Percentiles rank a stretch among this genome's conserved stretches.
Evolutionary conservation across 2,329 filamentous ascomycete species (phyloP).

Genomic region (Capronia coronata): DNA sequence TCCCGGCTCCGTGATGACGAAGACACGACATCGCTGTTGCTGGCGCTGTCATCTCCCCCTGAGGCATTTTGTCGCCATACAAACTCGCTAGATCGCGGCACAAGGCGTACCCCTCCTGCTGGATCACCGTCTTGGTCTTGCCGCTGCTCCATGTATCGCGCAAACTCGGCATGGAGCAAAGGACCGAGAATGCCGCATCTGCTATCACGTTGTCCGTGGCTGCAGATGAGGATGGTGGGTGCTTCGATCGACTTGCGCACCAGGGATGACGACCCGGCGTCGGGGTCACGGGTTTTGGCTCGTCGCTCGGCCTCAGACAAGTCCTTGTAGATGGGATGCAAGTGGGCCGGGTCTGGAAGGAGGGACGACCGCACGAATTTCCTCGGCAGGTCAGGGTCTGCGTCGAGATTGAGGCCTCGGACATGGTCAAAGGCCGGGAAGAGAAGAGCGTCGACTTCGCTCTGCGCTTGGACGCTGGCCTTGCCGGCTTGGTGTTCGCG

Average conservation of each 20-base stretch:
- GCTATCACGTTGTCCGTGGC: conserved; percentile 72
- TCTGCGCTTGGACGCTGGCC: conserved; percentile 28
- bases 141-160: conserved; percentile 29
- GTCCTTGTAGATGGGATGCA: conserved; percentile 55
- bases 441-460: conserved; percentile 59
- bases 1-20: not conserved
- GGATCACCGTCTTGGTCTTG: not conserved
- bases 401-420: conserved; percentile 50
- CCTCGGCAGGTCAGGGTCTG: conserved; percentile 32
- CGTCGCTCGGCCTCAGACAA: conserved; percentile 52
- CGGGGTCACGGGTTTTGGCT: conserved; percentile 43
- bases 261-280: conserved; percentile 56
- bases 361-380: conserved; percentile 42
- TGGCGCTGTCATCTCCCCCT: not conserved
- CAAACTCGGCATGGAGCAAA: conserved; percentile 64
- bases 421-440: conserved; percentile 80
- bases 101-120: not conserved
- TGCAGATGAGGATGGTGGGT: conserved; percentile 68
- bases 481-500: conserved; percentile 15
- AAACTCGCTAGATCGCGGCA: not conserved
- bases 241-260: conserved; percentile 25
- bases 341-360: conserved; percentile 44
- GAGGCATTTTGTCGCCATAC: conserved; percentile 15
- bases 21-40: not conserved
- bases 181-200: conserved; percentile 79